Conservation (phyloP, 2,329 filamentous ascomycete species). For the Fusarium caatingaense region DNA sequence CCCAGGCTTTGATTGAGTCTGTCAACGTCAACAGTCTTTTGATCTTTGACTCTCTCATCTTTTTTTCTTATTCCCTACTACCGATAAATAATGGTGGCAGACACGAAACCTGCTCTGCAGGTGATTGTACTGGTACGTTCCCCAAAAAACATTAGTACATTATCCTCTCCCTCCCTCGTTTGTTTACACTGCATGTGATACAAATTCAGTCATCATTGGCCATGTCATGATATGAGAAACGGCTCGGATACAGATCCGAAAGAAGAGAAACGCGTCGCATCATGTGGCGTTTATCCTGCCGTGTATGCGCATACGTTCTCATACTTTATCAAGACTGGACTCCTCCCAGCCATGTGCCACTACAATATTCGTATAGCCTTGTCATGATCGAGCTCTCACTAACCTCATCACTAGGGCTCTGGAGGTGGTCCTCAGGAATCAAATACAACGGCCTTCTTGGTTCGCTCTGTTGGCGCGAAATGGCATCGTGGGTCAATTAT, state of each 20-base stretch:
- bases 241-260: constrained; percentile 6
- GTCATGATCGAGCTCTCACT: constrained; percentile 9
- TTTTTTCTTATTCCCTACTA: background rate
- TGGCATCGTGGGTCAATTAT: constrained; percentile 88
- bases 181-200: constrained; percentile 26
- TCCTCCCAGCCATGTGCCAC: constrained; percentile 18
- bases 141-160: background rate
- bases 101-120: constrained; percentile 68
- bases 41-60: constrained; percentile 2
- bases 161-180: constrained; percentile 1
- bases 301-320: background rate
- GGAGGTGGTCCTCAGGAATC: constrained; percentile 91
- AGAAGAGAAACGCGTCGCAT: constrained; percentile 4
- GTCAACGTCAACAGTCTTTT: constrained; percentile 19
- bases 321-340: background rate
- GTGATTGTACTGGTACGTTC: constrained; percentile 78
- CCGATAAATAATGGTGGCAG: constrained; percentile 39
- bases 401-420: constrained; percentile 71
- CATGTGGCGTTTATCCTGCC: constrained; percentile 22
- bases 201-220: background rate
- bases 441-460: constrained; percentile 88
- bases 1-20: constrained; percentile 10
- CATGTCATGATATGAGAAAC: constrained; percentile 3
- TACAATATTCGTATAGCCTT: background rate
- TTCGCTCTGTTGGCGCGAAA: constrained; percentile 80